phyloP scores from a whole-genome alignment of 495 filamentous ascomycete genomes.

The Penicillium silybi region DNA sequence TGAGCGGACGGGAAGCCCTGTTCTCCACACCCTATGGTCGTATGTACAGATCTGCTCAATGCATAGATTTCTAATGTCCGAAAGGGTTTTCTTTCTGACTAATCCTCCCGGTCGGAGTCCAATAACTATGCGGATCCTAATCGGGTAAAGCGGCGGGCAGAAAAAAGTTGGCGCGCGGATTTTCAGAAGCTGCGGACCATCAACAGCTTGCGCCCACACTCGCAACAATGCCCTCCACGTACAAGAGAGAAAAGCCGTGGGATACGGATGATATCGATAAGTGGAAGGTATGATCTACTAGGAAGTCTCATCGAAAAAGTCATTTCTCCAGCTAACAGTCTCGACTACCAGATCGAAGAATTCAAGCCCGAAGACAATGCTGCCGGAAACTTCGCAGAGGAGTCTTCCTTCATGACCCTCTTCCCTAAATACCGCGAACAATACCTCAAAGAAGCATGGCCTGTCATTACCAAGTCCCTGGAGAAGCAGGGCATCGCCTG shows the following conservation, averaged over 20 bases:
- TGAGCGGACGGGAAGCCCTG: too few relatives aligned
- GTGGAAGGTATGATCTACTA: conserved; percentile 66
- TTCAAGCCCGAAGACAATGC: conserved; percentile 85
- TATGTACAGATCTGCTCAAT: too few relatives aligned
- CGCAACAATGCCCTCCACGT: conserved; percentile 78
- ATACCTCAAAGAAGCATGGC: conserved; percentile 91
- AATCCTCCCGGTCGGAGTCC: too few relatives aligned
- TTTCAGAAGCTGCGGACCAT: conserved; percentile 23
- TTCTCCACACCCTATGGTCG: too few relatives aligned
- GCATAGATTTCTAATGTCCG: too few relatives aligned
- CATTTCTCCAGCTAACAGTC: conserved; percentile 6
- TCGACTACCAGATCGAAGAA: conserved; percentile 56
- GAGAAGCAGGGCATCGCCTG: conserved; percentile 82
- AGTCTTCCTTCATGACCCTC: conserved; percentile 84
- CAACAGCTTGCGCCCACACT: conserved; percentile 11
- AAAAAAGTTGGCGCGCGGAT: conserved; percentile 41
- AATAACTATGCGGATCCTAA: too few relatives aligned
- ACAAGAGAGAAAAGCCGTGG: conserved; percentile 95
- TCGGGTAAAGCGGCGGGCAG: conserved; percentile 32
- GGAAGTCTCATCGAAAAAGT: neutral
- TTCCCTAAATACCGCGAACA: conserved; percentile 98
- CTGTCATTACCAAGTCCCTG: conserved; percentile 70
- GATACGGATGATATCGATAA: conserved; percentile 97
- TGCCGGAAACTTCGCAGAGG: conserved; percentile 83
- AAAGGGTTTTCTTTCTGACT: too few relatives aligned